Percentiles rank a stretch among this genome's conserved stretches.
These are phyloP conservation scores for Saturnispora sanitii DNA, from an alignment of 805 yeast species.

Conservation along the genomic window DNA sequence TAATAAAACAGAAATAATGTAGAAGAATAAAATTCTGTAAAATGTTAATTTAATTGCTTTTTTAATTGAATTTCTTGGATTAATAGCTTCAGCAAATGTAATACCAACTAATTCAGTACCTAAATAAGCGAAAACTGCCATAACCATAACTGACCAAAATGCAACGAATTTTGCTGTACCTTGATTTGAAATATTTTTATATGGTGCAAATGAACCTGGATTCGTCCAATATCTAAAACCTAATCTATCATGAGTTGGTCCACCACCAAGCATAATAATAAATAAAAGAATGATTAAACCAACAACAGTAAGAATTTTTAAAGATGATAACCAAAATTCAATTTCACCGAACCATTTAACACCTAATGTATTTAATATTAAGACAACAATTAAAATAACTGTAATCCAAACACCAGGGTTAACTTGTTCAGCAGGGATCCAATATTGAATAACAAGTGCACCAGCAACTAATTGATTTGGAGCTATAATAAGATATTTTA, in stretches of 20 bases:
- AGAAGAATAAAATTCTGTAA: constrained; percentile 44
- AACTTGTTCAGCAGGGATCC: constrained; percentile 37
- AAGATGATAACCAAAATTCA: constrained; percentile 48
- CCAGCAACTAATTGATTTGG: constrained; percentile 53
- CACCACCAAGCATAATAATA: constrained; percentile 68
- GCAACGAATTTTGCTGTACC: constrained; percentile 23
- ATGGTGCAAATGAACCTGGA: constrained; percentile 34
- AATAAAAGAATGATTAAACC: constrained; percentile 59
- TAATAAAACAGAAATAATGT: constrained; percentile 41
- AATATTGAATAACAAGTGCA: constrained; percentile 42
- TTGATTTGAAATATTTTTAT: constrained; percentile 34
- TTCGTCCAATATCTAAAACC: constrained; percentile 36
- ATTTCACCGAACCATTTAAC: constrained; percentile 41
- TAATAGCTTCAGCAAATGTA: constrained; percentile 38
- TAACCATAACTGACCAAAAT: constrained; percentile 42
- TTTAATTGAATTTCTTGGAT: constrained; percentile 41
- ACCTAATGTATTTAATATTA: constrained; percentile 35
- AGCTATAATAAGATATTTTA: constrained; percentile 43
- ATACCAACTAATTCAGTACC: constrained; percentile 44
- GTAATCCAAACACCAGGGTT: constrained; percentile 49
- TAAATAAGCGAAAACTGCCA: constrained; percentile 41
- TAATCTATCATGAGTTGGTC: constrained; percentile 59
- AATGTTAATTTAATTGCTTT: constrained; percentile 45
- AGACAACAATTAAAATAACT: constrained; percentile 33
- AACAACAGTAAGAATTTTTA: constrained; percentile 55